These are phyloP conservation scores for Zizania latifolia DNA, from an alignment of 176 grass and related monocot genomes.

Conservation along the genomic window DNA sequence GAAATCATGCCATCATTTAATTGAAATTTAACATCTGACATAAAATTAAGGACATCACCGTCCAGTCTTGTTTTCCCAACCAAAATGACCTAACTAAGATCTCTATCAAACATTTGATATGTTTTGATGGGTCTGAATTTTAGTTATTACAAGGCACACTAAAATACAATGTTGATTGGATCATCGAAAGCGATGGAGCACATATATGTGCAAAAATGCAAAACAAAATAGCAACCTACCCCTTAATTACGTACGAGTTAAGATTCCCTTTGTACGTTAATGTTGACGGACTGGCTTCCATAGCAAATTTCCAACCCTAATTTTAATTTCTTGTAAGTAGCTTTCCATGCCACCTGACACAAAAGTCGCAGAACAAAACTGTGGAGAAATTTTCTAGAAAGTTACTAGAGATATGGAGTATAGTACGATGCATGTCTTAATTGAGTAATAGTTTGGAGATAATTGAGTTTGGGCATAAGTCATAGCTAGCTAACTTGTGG, in stretches of 20 bases:
- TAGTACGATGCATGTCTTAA: not conserved
- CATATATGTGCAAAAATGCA: not conserved
- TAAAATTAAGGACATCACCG: not conserved
- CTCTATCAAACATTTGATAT: not conserved
- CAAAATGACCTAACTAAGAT: not conserved
- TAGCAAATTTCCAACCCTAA: not conserved
- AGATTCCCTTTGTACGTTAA: not conserved
- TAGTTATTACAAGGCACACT: not conserved
- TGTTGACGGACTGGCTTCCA: not conserved
- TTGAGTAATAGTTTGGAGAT: not conserved
- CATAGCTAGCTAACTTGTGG: not conserved
- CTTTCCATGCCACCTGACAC: not conserved
- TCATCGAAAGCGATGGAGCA: not conserved
- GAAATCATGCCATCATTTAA: not conserved
- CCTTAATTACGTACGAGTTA: not conserved
- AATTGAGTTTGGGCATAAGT: not conserved
- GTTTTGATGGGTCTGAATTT: not conserved
- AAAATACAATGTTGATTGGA: not conserved
- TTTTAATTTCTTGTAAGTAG: not conserved
- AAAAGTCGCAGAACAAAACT: not conserved
- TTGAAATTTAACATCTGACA: not conserved
- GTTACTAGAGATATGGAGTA: not conserved
- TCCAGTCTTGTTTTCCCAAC: not conserved
- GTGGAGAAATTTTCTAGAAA: not conserved
- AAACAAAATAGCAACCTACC: not conserved